A percentile compares a stretch with the other conserved stretches of the same genome.
These are phyloP conservation scores for Calonectria pteridis DNA, from an alignment of 2,329 filamentous ascomycete genomes.

Conservation along the genomic window DNA sequence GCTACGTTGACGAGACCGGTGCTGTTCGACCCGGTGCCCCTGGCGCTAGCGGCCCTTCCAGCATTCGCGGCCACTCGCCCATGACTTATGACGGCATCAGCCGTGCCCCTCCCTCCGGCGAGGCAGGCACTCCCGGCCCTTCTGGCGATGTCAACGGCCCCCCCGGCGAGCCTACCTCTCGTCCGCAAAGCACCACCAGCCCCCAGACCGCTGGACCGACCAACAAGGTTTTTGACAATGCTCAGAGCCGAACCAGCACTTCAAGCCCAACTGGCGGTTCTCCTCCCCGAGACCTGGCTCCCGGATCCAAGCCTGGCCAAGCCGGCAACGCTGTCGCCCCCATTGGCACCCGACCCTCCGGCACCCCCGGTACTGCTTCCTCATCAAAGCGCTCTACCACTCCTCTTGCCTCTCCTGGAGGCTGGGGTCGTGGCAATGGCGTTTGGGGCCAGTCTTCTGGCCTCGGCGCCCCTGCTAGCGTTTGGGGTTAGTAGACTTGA, in stretches of 20 bases:
- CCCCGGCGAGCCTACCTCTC: slow-evolving; percentile 67
- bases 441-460: slow-evolving; percentile 89
- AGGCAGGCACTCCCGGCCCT: slow-evolving; percentile 55
- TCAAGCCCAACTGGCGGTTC: slow-evolving; percentile 86
- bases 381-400: slow-evolving; percentile 86
- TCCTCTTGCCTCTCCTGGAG: slow-evolving; percentile 87
- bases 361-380: slow-evolving; percentile 61
- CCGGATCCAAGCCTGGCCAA: slow-evolving; percentile 65
- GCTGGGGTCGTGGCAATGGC: slow-evolving; percentile 84
- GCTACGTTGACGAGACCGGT: slow-evolving; percentile 77
- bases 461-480: slow-evolving; percentile 89
- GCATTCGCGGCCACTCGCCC: slow-evolving; percentile 82
- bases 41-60: slow-evolving; percentile 71
- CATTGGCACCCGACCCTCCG: slow-evolving; percentile 88
- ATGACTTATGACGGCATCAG: slow-evolving; percentile 77
- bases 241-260: slow-evolving; percentile 81
- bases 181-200: slow-evolving; percentile 87
- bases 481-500: slow-evolving; percentile 79
- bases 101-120: slow-evolving; percentile 52
- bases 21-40: slow-evolving; percentile 74
- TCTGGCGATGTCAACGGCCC: slow-evolving; percentile 60
- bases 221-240: slow-evolving; percentile 73
- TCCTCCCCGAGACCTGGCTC: slow-evolving; percentile 76
- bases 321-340: slow-evolving; percentile 81
- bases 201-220: slow-evolving; percentile 72